Conservation (phyloP, 2,329 filamentous ascomycete species). For the Rutstroemia sp. region DNA sequence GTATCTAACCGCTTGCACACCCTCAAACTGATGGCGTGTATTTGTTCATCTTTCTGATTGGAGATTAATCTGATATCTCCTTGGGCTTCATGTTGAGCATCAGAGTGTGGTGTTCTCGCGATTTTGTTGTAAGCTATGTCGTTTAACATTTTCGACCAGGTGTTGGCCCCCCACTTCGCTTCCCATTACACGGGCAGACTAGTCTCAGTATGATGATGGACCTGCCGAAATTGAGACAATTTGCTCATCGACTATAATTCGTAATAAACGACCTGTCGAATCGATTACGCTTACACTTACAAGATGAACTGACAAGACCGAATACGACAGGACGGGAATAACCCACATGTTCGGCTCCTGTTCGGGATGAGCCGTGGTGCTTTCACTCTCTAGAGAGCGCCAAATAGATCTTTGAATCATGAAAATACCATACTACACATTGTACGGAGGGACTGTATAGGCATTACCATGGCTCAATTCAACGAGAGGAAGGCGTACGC, state of each 20-base stretch:
- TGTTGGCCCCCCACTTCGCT: background rate
- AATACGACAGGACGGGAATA: background rate
- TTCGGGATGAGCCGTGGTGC: background rate
- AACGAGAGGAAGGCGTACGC: conserved; percentile 21
- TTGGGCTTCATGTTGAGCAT: background rate
- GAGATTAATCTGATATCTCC: background rate
- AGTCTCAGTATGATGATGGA: background rate
- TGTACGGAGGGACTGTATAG: background rate
- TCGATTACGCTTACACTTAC: background rate
- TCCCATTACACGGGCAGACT: background rate
- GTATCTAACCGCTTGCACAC: conserved; percentile 3
- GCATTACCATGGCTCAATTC: conserved; percentile 16
- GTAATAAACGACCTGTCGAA: background rate
- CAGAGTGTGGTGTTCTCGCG: background rate
- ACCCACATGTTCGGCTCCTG: background rate
- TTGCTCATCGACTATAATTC: too few relatives aligned
- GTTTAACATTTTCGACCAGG: too few relatives aligned
- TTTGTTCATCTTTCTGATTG: background rate
- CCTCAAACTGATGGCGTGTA: background rate
- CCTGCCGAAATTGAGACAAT: too few relatives aligned
- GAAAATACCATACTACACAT: background rate
- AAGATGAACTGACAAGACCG: background rate
- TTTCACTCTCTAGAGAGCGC: background rate
- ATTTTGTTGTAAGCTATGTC: background rate
- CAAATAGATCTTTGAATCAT: background rate